phyloP scores from a whole-genome alignment of 208 protist species.

The Lotmaria passim region DNA sequence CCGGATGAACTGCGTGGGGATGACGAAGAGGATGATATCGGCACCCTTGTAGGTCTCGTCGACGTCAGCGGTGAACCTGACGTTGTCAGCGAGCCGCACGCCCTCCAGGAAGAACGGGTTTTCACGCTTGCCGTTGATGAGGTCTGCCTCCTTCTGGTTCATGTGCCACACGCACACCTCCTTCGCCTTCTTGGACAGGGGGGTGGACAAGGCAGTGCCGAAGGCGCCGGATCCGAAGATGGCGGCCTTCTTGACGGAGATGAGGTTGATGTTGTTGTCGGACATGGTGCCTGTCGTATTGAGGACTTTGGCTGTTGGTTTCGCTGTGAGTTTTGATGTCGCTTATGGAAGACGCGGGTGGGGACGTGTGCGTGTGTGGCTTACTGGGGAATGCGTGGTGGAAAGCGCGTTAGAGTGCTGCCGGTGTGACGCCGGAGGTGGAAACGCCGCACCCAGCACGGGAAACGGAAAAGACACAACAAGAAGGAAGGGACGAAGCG shows the following conservation, averaged over 20 bases:
- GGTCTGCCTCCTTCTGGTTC: conserved; percentile 53
- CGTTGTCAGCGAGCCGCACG: conserved; percentile 52
- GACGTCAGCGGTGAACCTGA: conserved; percentile 64
- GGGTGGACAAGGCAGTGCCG: conserved; percentile 49
- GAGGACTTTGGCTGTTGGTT: not conserved
- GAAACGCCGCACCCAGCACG: too few species aligned
- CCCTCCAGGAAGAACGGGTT: conserved; percentile 85
- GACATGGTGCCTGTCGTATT: not conserved
- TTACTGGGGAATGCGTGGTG: too few species aligned
- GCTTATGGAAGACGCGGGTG: too few species aligned
- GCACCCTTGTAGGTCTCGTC: conserved; percentile 47
- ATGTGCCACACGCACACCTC: conserved; percentile 79
- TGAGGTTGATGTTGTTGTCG: conserved; percentile 23
- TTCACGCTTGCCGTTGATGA: conserved; percentile 70
- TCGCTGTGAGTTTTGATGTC: not conserved
- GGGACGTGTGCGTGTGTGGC: too few species aligned
- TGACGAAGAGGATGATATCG: conserved; percentile 79
- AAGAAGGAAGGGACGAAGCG: too few species aligned
- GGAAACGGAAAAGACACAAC: too few species aligned
- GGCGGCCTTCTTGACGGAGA: conserved; percentile 58
- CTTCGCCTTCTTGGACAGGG: conserved; percentile 69
- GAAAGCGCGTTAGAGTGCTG: too few species aligned
- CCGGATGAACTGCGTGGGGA: conserved; percentile 87
- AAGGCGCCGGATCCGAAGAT: conserved; percentile 79
- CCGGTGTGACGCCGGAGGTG: too few species aligned